These are phyloP conservation scores for Trypanosoma theileri DNA, from an alignment of 208 protist species.

Conservation along the genomic window DNA sequence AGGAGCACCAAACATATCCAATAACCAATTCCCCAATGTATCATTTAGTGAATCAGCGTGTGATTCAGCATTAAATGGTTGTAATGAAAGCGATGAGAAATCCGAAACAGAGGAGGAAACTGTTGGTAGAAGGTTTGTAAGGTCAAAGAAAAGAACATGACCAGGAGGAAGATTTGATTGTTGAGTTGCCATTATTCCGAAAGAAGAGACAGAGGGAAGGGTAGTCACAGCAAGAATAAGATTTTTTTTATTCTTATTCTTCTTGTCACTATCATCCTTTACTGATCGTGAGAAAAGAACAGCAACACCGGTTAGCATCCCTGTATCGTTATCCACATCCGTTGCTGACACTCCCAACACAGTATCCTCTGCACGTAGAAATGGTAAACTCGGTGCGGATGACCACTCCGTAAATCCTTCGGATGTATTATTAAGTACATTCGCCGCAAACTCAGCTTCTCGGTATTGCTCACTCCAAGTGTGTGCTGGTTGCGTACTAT, in stretches of 20 bases:
- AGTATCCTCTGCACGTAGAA: constrained; percentile 44
- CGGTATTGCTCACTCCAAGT: constrained; percentile 36
- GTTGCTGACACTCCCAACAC: constrained; percentile 37
- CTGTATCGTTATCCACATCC: constrained; percentile 3
- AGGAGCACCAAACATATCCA: constrained; percentile 1
- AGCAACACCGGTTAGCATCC: constrained; percentile 24
- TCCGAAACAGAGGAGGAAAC: neutral
- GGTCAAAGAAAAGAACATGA: constrained; percentile 52
- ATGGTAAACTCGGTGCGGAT: constrained; percentile 45
- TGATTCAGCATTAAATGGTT: neutral
- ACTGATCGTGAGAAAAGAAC: constrained; percentile 40
- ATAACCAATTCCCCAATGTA: neutral
- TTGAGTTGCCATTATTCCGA: constrained; percentile 18
- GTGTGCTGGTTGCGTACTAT: neutral
- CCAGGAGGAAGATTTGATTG: constrained; percentile 44
- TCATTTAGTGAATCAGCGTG: neutral
- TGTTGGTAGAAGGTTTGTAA: constrained; percentile 26
- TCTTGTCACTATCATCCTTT: neutral
- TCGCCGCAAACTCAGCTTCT: constrained; percentile 28
- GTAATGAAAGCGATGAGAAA: constrained; percentile 2
- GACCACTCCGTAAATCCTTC: constrained; percentile 72
- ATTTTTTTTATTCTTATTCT: neutral
- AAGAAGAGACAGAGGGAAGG: constrained; percentile 36
- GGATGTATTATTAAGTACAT: constrained; percentile 1
- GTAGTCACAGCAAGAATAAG: constrained; percentile 41